These are phyloP conservation scores for Hippophae gyantsensis DNA, from an alignment of 306 rosid genomes.

Conservation along the genomic window DNA sequence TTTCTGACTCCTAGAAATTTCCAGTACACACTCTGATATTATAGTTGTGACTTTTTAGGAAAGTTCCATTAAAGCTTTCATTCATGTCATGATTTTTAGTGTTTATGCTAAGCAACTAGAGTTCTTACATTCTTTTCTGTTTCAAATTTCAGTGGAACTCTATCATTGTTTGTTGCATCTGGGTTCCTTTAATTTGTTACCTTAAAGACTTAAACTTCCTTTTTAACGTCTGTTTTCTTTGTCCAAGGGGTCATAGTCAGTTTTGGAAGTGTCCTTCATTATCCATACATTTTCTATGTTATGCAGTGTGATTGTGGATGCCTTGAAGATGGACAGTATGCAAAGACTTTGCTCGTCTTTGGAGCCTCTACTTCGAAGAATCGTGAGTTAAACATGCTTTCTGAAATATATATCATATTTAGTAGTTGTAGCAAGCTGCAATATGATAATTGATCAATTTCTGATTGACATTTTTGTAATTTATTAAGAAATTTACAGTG, in stretches of 20 bases:
- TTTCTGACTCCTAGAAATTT: too few species aligned
- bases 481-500: neutral
- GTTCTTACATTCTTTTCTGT: neutral
- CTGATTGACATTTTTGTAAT: neutral
- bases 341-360: conserved; percentile 72
- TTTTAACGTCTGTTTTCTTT: too few species aligned
- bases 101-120: neutral
- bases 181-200: too few species aligned
- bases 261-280: conserved; percentile 6
- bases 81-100: neutral
- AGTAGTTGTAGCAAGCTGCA: conserved; percentile 1
- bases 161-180: too few species aligned
- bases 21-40: too few species aligned
- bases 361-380: conserved; percentile 80
- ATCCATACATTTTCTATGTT: conserved; percentile 18
- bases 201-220: too few species aligned
- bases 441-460: neutral
- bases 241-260: neutral
- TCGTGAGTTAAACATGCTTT: conserved; percentile 45
- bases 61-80: too few species aligned
- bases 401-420: neutral
- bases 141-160: neutral
- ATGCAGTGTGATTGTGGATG: conserved; percentile 77
- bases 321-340: conserved; percentile 80
- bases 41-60: too few species aligned